Base-by-base conservation (phyloP, 306 rosid species). In the Prinsepia uniflora region DNA sequence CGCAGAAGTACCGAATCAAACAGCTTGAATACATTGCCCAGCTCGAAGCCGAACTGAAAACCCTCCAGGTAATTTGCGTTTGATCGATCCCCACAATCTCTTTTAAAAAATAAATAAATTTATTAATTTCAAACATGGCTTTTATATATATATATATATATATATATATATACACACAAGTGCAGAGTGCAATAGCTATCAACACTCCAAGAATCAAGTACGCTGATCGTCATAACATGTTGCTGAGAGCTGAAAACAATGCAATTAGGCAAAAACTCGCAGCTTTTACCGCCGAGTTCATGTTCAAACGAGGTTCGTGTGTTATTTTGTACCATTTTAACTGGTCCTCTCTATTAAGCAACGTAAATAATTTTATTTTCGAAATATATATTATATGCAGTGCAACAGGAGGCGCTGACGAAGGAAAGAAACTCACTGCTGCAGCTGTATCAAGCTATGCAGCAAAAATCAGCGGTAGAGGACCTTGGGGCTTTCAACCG, bases 181-280 rank as follows among this genome's bases (percentile, higher is more conserved):
- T 44, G 67, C 72, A 81, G 85, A 73, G 63, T 10, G 74, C 74
- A 67, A 39, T 77, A 1, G 72, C 66, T 46, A 71, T 74, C 63
- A n/a, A 12, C 10, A 22, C 67, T 44, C 76, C 80, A 0, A 70
- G 72, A 61, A 47, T 77, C 30, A 56, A 63, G 42, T 65, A 15
- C 24, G 39, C 63, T 13, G 45, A 36, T 30, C 73, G 50, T 0
- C 65, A 53, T 17, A 77, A 81, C 39, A 63, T 59, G 19, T 52
- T 74, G 55, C 72, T 74, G 30, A 59, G 63, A 65, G 68, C 76
- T 3, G 82, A 77, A 63, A 81, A 81, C 58, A n/a, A 36, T 48
- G 4, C 59, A 4, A 40, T 81, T 15, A 74, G 55, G 59, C 74
- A 78, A 59, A 74, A 65, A 50, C 10, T 77, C 22, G 40, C 48